A percentile compares a stretch with the other conserved stretches of the same genome.
Evolutionary conservation across 371 early-diverging fungal species (phyloP).

Genomic region (Chytridiales sp.): DNA sequence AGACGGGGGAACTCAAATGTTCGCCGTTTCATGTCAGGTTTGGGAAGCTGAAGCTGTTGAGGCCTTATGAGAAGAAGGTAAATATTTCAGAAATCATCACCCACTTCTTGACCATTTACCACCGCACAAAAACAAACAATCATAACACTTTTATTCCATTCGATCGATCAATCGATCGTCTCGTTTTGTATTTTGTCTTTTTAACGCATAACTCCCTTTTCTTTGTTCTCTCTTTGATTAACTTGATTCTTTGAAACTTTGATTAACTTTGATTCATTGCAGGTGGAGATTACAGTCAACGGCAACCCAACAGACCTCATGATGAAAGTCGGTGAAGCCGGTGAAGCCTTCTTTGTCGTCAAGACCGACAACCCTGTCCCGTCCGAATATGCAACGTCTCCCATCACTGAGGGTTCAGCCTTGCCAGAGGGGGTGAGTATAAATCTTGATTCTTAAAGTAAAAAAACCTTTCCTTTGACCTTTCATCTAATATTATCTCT

Average conservation of each 20-base stretch:
- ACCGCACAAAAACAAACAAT: too few relatives aligned
- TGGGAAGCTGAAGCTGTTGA: slow-evolving; percentile 90
- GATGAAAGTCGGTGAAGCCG: slow-evolving; percentile 98
- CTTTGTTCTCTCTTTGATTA: too few relatives aligned
- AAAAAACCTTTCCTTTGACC: too few relatives aligned
- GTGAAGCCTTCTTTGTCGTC: slow-evolving; percentile 97
- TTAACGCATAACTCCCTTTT: too few relatives aligned
- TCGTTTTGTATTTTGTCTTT: too few relatives aligned
- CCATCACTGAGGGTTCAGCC: slow-evolving; percentile 64
- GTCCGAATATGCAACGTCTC: slow-evolving; percentile 87
- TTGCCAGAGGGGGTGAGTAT: slow-evolving; percentile 17
- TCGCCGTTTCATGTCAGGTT: slow-evolving; percentile 99
- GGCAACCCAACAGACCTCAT: slow-evolving; percentile 69
- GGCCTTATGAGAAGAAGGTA: slow-evolving; percentile 86
- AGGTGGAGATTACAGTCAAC: slow-evolving; percentile 92
- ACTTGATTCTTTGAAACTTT: too few relatives aligned
- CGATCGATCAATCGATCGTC: too few relatives aligned
- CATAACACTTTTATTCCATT: too few relatives aligned
- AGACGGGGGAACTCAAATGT: slow-evolving; percentile 77
- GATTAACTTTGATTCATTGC: too few relatives aligned
- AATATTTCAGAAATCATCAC: not conserved
- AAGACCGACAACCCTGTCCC: slow-evolving; percentile 77
- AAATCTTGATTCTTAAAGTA: too few relatives aligned
- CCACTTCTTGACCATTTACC: not conserved
- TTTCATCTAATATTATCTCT: too few relatives aligned